Percentiles rank a stretch among this genome's conserved stretches.
These are phyloP conservation scores for Pythium coloratum DNA, from an alignment of 352 stramenopile genomes.

Conservation along the genomic window DNA sequence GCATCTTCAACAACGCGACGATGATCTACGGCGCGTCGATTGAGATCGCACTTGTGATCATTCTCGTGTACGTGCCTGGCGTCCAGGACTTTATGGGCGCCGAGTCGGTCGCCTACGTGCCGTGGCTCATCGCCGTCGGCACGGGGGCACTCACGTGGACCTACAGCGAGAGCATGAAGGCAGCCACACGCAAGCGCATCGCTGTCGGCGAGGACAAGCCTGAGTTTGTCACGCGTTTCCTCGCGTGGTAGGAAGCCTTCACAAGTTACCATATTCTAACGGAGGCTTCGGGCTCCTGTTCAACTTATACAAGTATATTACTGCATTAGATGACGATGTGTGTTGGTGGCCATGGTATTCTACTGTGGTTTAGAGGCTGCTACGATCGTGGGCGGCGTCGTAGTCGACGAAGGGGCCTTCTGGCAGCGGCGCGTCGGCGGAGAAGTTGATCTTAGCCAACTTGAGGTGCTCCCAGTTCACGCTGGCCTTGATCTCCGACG, in stretches of 20 bases:
- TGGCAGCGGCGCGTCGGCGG: too few relatives aligned
- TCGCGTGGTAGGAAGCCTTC: not conserved
- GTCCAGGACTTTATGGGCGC: slow-evolving; percentile 49
- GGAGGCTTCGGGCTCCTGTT: too few relatives aligned
- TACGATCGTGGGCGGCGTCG: too few relatives aligned
- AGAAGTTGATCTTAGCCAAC: slow-evolving; percentile 19
- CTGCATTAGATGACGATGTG: too few relatives aligned
- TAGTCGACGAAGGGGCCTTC: too few relatives aligned
- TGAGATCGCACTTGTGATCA: slow-evolving; percentile 42
- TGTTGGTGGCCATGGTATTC: too few relatives aligned
- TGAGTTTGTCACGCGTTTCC: not conserved
- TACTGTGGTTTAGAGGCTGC: too few relatives aligned
- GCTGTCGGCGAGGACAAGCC: not conserved
- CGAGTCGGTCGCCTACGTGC: slow-evolving; percentile 36
- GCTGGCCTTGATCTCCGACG: slow-evolving; percentile 78
- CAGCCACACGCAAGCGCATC: not conserved
- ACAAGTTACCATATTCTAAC: too few relatives aligned
- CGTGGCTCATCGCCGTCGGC: slow-evolving; percentile 44
- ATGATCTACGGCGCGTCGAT: slow-evolving; percentile 59
- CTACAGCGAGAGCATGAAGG: slow-evolving; percentile 47
- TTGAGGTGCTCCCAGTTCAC: slow-evolving; percentile 97
- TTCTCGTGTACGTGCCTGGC: slow-evolving; percentile 48
- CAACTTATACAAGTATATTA: too few relatives aligned
- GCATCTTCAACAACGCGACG: slow-evolving; percentile 74
- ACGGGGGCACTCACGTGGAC: slow-evolving; percentile 36